A percentile compares a stretch with the other conserved stretches of the same genome.
Evolutionary conservation across 352 stramenopile genomes (phyloP).

Genomic region (Pythium dissotocum): DNA sequence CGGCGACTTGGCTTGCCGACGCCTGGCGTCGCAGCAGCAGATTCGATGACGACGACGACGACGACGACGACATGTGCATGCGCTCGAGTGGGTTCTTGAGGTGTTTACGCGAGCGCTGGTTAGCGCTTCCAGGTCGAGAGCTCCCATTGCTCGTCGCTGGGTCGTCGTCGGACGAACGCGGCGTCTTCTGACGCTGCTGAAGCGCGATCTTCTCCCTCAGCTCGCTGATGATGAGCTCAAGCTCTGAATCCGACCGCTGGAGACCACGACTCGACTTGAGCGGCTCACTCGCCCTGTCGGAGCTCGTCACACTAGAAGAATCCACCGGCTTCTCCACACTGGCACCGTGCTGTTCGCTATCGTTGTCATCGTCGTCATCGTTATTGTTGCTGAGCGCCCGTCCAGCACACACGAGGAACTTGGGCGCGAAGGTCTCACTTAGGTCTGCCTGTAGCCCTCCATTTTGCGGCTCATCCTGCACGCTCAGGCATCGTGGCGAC

Average conservation of each 20-base stretch:
- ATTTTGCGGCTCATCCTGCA: background rate
- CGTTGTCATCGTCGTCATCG: constrained; percentile 11
- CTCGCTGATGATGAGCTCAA: constrained; percentile 70
- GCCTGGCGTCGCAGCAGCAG: constrained; percentile 24
- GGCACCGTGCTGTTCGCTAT: background rate
- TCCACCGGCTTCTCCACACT: background rate
- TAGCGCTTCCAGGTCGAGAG: background rate
- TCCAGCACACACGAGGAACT: constrained; percentile 26
- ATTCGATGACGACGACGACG: constrained; percentile 6
- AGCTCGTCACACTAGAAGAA: background rate
- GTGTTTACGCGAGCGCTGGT: constrained; percentile 39
- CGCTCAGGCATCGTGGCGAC: background rate
- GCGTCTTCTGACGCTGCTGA: constrained; percentile 29
- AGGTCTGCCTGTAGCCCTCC: background rate
- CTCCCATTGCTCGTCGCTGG: constrained; percentile 2
- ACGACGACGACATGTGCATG: constrained; percentile 28
- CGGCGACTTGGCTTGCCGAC: constrained; percentile 18
- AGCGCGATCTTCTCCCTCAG: constrained; percentile 54
- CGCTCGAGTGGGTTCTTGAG: constrained; percentile 69
- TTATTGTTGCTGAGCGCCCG: constrained; percentile 13
- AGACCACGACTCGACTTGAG: constrained; percentile 15
- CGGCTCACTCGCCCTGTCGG: background rate
- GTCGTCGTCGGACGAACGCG: constrained; percentile 2
- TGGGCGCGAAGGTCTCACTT: background rate
- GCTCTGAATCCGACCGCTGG: constrained; percentile 52